Conservation (phyloP, 2,329 filamentous ascomycete genomes). For the Dothistroma pini region DNA sequence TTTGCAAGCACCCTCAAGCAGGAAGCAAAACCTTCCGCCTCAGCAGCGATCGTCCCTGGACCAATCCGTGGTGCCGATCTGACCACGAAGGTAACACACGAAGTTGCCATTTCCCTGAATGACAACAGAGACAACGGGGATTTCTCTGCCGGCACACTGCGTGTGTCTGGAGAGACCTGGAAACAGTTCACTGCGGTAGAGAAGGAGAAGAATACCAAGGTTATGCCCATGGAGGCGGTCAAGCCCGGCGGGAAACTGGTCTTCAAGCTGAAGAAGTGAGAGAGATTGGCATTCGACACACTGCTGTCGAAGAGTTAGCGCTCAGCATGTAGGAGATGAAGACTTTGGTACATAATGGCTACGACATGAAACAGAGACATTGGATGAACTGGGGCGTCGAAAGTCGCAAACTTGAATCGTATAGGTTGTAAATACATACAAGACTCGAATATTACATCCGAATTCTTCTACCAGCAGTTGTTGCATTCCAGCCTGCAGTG, state of each 20-base stretch:
- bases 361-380: no score
- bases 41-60: not conserved
- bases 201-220: not conserved
- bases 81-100: not conserved
- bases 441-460: no score
- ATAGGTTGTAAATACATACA: no score
- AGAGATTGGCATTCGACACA: not conserved
- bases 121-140: not conserved
- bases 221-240: not conserved
- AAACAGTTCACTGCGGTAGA: not conserved
- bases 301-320: not conserved
- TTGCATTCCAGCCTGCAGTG: no score
- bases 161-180: not conserved
- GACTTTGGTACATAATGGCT: no score
- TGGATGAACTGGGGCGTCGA: no score
- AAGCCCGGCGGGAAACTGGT: not conserved
- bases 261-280: not conserved
- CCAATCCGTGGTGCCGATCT: not conserved
- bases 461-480: no score
- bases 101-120: not conserved
- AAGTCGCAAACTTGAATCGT: no score
- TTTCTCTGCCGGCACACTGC: not conserved
- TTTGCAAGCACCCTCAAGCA: not conserved
- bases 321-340: no score
- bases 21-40: not conserved